These are phyloP conservation scores for Lunularia cruciata DNA, from an alignment of 225 moss, liverwort and hornwort species.

Conservation along the genomic window DNA sequence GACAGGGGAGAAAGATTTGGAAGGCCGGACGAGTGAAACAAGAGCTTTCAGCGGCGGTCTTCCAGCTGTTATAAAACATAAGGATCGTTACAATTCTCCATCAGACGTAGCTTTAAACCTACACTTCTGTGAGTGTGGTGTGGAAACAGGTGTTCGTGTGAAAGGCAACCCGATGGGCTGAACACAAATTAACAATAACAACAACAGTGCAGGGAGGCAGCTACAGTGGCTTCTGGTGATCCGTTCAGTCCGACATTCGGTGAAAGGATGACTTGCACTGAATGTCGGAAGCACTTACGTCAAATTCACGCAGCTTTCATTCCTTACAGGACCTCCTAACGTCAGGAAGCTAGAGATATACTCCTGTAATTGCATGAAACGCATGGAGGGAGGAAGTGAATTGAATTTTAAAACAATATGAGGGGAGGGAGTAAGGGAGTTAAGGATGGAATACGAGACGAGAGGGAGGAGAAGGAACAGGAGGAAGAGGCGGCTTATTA, in stretches of 20 bases:
- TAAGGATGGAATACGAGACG: background rate
- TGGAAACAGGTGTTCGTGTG: too few species aligned
- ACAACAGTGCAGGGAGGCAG: background rate
- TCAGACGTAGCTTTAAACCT: too few species aligned
- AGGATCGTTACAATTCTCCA: background rate
- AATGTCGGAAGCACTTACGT: background rate
- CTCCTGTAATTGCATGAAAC: background rate
- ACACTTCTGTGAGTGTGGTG: too few species aligned
- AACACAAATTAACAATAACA: background rate
- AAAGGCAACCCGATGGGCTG: too few species aligned
- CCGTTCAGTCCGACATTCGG: conserved; percentile 1
- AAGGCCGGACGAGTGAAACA: too few species aligned
- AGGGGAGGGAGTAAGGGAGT: background rate
- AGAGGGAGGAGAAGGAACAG: background rate
- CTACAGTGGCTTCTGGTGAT: background rate
- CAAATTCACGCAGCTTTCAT: background rate
- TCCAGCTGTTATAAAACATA: background rate
- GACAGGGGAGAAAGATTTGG: too few species aligned
- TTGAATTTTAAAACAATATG: background rate
- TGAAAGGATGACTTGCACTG: background rate
- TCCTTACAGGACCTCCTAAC: too few species aligned
- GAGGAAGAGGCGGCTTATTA: background rate
- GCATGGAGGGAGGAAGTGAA: background rate
- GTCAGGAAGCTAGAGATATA: background rate
- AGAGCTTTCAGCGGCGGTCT: background rate